Conservation (phyloP, 805 yeast species). For the Yarrowia keelungensis region DNA sequence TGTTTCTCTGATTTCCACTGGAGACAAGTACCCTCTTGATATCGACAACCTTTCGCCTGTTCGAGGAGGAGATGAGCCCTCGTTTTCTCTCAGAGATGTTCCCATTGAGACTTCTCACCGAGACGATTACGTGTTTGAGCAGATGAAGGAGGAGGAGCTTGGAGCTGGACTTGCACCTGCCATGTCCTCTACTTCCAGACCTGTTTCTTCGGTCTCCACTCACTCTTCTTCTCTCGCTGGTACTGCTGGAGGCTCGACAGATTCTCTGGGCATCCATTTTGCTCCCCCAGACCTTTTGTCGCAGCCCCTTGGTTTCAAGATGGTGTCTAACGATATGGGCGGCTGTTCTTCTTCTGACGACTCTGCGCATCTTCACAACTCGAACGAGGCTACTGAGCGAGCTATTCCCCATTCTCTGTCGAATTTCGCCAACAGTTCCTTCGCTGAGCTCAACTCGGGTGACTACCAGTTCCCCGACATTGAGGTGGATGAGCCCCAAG, state of each 20-base stretch:
- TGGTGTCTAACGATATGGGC: slow-evolving; percentile 31
- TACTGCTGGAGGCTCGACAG: slow-evolving; percentile 6
- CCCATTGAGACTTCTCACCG: slow-evolving; percentile 32
- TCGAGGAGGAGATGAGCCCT: slow-evolving; percentile 3
- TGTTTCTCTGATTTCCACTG: slow-evolving; percentile 12
- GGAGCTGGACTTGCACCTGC: background rate
- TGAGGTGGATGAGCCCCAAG: slow-evolving; percentile 10
- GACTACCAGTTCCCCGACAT: slow-evolving; percentile 28
- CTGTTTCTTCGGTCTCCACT: background rate
- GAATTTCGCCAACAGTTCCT: slow-evolving; percentile 8
- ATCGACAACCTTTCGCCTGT: slow-evolving; percentile 27
- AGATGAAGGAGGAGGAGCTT: slow-evolving; percentile 5
- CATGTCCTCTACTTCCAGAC: background rate
- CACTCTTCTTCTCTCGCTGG: slow-evolving; percentile 21
- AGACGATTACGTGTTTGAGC: slow-evolving; percentile 23
- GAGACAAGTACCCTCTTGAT: slow-evolving; percentile 20
- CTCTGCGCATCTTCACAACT: background rate
- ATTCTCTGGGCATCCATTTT: slow-evolving; percentile 17
- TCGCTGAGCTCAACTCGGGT: slow-evolving; percentile 25
- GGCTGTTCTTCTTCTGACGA: slow-evolving; percentile 13
- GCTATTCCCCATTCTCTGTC: background rate
- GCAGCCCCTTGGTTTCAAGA: slow-evolving; percentile 29
- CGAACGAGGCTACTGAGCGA: slow-evolving; percentile 6
- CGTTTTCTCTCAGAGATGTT: slow-evolving; percentile 19
- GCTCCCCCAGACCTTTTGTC: slow-evolving; percentile 25